Base-by-base conservation (phyloP, 2,329 filamentous ascomycete genomes). In the Leptographium lundbergii region DNA sequence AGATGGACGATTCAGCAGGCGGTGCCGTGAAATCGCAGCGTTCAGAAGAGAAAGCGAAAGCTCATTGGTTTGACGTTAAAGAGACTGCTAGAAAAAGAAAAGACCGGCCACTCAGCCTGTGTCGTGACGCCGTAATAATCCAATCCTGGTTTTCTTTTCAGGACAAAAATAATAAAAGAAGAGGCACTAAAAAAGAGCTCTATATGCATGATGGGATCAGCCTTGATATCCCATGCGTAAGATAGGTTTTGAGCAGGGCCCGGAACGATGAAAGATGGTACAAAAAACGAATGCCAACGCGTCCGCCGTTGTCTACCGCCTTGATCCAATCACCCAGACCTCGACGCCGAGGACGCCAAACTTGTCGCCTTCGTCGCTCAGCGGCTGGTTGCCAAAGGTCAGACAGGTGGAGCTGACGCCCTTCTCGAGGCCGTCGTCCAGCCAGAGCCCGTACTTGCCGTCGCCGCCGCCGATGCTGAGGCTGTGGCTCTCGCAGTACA, bases 281-380 rank as follows among this genome's bases (percentile, higher is more conserved):
- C 22, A 50, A 50, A 25, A 22, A 11, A 27, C 10, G 10, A 50
- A 14, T n/a, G 4, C 42, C 27, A 53, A 27, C 27, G 32, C 3
- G 24, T 51, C 14, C 50, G 47, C 24, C 6, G 22, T 29, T 34
- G 4, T 51, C n/a, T 42, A 55, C 7, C 58, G 39, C 39, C 63
- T 42, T 6, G 62, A 61, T 6, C 94, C 92, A 65, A 97, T 81
- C 68, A 89, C 91, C 94, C 94, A 99, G 13, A 97, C 73, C 74
- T 99, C 94, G 1, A 96, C 88, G 1, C 91, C 92, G 36, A 96
- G 69, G 14, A 99, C 82, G 61, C 90, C 88, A 68, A 97, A 99
- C 70, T 95, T 96, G 61, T 86, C 84, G 1, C 92, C 94, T 67
- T 95, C 89, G 59, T 96, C 92, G 67, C 92, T 96, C 57, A 99